Evolutionary conservation across 2,329 filamentous ascomycete genomes (phyloP), one percentile per base, ranked within the genome.

Genomic region (Pezicula radicicola): DNA sequence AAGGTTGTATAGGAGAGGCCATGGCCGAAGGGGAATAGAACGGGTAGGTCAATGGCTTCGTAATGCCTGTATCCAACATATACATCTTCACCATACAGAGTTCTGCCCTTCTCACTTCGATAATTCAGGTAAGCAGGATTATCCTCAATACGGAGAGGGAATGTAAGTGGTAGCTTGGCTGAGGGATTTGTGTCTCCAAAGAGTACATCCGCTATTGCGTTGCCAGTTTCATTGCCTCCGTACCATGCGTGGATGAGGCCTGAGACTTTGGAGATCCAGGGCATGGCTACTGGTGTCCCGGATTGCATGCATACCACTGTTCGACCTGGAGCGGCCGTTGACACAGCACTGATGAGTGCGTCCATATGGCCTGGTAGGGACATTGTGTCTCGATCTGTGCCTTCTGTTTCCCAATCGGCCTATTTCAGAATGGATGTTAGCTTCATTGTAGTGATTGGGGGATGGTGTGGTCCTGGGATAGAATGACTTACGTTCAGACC

Each of bases 1-100:
- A 92, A 92, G 0, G 73, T 81, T 0, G 88, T 91, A 69, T 91
- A 92, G n/a, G 85, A 88, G 1, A 93, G 74, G 2, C 89, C 89
- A 63, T 90, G 84, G 16, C 89, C 88, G 64, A 93, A 93, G 53
- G 85, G 78, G 68, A 91, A 92, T 39, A 86, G 77, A 0, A 85
- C 80, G 2, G 76, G 74, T 6, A 81, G 76, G 36, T 83, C 75
- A 21, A 78, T 77, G 59, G 80, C 85, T 64, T 92, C 88, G 67
- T 89, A 92, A 72, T 84, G 89, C 15, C 88, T 78, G 71, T 93
- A 92, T 9, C 88, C 89, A 42, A 92, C 76, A 66, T 89, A 92
- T 48, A 93, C 75, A 52, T 89, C 88, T 68, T 92, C 89, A 45
- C 86, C 87, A 64, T 92, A 92, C 2, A 89, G 72, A 0, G 85